These are phyloP conservation scores for Linum usitatissimum DNA, from an alignment of 345 rosid genomes.

Conservation along the genomic window DNA sequence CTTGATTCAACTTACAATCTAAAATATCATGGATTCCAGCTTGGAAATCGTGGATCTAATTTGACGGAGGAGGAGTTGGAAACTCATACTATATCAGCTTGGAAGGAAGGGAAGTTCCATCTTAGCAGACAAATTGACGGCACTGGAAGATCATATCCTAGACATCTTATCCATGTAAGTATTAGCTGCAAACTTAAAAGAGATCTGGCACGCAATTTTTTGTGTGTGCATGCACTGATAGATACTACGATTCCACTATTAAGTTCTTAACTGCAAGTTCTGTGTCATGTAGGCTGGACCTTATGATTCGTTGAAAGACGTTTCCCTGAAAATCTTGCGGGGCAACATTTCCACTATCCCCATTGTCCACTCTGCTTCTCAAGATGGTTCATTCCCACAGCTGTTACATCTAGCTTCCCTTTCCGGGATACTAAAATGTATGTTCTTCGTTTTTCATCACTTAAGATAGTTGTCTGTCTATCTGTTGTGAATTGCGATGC, in stretches of 20 bases:
- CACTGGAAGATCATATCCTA: slow-evolving; percentile 37
- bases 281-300: slow-evolving; percentile 71
- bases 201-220: slow-evolving; percentile 4
- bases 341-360: slow-evolving; percentile 74
- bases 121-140: slow-evolving; percentile 64
- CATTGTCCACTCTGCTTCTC: slow-evolving; percentile 42
- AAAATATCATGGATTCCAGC: slow-evolving; percentile 31
- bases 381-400: slow-evolving; percentile 62
- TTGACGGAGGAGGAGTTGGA: slow-evolving; percentile 87
- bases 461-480: no score
- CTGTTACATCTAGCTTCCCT: slow-evolving; percentile 88
- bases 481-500: no score
- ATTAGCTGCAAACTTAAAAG: slow-evolving; percentile 7
- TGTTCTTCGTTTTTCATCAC: slow-evolving; percentile 13
- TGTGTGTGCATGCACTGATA: background rate
- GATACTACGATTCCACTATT: background rate
- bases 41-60: slow-evolving; percentile 71
- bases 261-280: slow-evolving; percentile 1
- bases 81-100: slow-evolving; percentile 88
- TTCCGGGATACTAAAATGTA: slow-evolving; percentile 85
- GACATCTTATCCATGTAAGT: slow-evolving; percentile 53
- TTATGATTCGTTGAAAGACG: slow-evolving; percentile 70
- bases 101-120: slow-evolving; percentile 82
- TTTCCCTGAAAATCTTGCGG: slow-evolving; percentile 70
- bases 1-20: background rate